Conservation (phyloP, 208 protist species). For the Leishmania lainsoni region DNA sequence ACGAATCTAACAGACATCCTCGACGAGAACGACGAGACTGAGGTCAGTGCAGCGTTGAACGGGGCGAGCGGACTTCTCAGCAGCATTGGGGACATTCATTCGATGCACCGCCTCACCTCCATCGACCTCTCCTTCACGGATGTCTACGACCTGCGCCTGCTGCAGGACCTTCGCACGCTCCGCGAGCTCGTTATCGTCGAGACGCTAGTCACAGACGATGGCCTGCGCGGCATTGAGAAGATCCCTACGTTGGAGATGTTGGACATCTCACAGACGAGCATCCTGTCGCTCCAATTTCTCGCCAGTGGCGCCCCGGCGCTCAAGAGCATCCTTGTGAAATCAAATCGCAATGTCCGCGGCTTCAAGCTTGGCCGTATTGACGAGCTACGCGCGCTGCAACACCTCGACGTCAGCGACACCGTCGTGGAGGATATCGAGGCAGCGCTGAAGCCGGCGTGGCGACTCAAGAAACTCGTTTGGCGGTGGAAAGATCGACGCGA, state of each 20-base stretch:
- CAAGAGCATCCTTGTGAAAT: constrained; percentile 38
- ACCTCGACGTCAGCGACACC: constrained; percentile 72
- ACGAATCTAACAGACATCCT: constrained; percentile 49
- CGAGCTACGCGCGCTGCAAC: constrained; percentile 43
- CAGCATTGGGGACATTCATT: constrained; percentile 35
- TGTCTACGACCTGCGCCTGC: constrained; percentile 48
- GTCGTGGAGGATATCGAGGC: constrained; percentile 66
- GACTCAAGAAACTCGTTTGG: constrained; percentile 57
- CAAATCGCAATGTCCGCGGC: constrained; percentile 64
- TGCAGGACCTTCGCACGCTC: constrained; percentile 35
- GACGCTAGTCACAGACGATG: constrained; percentile 68
- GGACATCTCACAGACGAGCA: constrained; percentile 76
- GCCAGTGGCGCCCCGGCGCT: constrained; percentile 40
- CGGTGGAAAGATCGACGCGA: constrained; percentile 69
- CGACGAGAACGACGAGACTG: constrained; percentile 32
- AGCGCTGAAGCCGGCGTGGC: constrained; percentile 38
- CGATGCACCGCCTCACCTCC: constrained; percentile 29
- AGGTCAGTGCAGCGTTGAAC: constrained; percentile 18
- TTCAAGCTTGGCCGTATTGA: constrained; percentile 59
- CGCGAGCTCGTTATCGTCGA: constrained; percentile 56
- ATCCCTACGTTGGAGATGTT: constrained; percentile 48
- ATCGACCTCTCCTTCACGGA: constrained; percentile 62
- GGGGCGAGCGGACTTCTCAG: constrained; percentile 46
- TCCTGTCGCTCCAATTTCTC: constrained; percentile 70
- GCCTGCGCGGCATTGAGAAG: constrained; percentile 63